A percentile compares a stretch with the other conserved stretches of the same genome.
Evolutionary conservation across 2,329 filamentous ascomycete genomes (phyloP).

Genomic region (Thelonectria rubi): DNA sequence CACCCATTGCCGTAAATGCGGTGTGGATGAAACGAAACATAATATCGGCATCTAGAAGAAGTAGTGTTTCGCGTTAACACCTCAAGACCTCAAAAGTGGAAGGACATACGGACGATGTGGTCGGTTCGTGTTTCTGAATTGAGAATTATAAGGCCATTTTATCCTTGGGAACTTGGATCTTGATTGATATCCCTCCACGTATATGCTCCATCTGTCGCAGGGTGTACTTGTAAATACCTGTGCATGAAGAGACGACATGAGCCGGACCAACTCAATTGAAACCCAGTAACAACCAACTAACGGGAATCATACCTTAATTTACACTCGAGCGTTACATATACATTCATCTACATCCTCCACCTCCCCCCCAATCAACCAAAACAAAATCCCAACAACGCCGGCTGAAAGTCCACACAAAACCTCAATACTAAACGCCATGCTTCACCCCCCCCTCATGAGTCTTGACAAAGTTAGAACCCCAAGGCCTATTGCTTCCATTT

Average conservation of each 20-base stretch:
- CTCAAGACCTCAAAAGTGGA: no score
- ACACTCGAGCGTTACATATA: neutral
- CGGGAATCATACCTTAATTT: neutral
- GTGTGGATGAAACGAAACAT: no score
- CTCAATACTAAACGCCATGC: neutral
- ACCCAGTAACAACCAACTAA: neutral
- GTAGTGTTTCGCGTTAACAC: no score
- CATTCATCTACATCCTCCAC: neutral
- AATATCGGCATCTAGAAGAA: no score
- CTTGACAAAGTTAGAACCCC: neutral
- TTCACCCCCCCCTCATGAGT: neutral
- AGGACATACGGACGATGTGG: no score
- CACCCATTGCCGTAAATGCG: no score
- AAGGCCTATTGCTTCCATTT: conserved; percentile 15
- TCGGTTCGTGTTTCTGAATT: no score
- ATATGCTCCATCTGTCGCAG: no score
- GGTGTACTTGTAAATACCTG: neutral
- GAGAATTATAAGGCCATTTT: no score
- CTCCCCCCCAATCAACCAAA: neutral
- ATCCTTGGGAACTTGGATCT: no score
- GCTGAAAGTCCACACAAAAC: conserved; percentile 15
- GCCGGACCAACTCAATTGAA: neutral
- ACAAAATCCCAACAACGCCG: conserved; percentile 23
- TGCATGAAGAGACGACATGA: neutral
- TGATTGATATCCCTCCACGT: no score